Evolutionary conservation across 345 rosid genomes (phyloP).

Genomic region (Pistacia vera): DNA sequence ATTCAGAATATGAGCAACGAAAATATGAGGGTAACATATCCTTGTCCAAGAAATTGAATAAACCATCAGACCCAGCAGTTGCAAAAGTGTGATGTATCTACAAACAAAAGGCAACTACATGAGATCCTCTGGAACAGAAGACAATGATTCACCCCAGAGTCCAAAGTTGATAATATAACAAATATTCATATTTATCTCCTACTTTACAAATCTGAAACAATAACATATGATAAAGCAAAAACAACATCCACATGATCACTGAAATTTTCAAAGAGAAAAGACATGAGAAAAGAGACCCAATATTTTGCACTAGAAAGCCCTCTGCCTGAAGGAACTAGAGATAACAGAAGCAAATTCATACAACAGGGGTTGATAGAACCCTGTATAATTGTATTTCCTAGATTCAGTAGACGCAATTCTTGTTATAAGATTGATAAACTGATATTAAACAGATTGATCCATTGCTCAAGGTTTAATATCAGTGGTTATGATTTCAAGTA

Average conservation of each 20-base stretch:
- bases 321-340: neutral
- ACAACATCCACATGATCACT: neutral
- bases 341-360: neutral
- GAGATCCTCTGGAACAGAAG: neutral
- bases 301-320: neutral
- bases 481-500: neutral
- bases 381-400: no score
- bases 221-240: neutral
- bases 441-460: neutral
- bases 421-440: neutral
- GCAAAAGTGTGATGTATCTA: slow-evolving; percentile 96
- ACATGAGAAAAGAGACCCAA: neutral
- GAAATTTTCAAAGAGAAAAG: neutral
- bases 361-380: no score
- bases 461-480: neutral
- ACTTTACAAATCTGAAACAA: neutral
- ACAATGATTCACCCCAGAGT: neutral
- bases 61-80: slow-evolving; percentile 97
- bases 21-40: slow-evolving; percentile 34
- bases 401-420: no score
- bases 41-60: slow-evolving; percentile 99
- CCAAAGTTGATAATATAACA: neutral
- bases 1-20: no score
- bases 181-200: neutral
- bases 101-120: slow-evolving; percentile 22